Conservation (phyloP, 306 rosid genomes). For the Nissolia schottii region DNA sequence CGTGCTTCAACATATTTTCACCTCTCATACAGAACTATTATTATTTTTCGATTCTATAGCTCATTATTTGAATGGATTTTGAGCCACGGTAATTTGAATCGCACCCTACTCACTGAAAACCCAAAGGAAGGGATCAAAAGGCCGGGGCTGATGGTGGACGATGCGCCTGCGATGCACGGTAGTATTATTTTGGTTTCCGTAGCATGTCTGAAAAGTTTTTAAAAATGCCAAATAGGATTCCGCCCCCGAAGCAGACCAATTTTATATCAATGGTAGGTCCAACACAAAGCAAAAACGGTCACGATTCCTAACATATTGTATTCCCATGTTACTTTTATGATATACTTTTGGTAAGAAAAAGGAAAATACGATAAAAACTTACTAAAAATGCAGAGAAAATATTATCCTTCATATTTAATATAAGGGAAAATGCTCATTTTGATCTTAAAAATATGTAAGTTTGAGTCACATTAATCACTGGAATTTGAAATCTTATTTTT, state of each 20-base stretch:
- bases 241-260: slow-evolving; percentile 17
- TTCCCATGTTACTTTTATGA: background rate
- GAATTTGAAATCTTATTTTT: no score
- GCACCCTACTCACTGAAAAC: no score
- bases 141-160: background rate
- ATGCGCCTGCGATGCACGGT: background rate
- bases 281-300: background rate
- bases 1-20: background rate
- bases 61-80: background rate
- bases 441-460: no score
- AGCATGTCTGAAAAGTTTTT: background rate
- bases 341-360: background rate
- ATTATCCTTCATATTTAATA: background rate
- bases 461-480: no score
- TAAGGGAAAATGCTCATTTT: no score
- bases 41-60: background rate
- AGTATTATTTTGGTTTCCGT: background rate
- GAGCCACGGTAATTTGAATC: background rate
- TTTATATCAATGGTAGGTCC: background rate
- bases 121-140: background rate
- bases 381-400: background rate
- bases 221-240: background rate
- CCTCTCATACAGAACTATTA: background rate
- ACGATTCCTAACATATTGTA: slow-evolving; percentile 3
- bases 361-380: no score